Evolutionary conservation across 495 filamentous ascomycete genomes (phyloP).

Genomic region (Penicillium desertorum): DNA sequence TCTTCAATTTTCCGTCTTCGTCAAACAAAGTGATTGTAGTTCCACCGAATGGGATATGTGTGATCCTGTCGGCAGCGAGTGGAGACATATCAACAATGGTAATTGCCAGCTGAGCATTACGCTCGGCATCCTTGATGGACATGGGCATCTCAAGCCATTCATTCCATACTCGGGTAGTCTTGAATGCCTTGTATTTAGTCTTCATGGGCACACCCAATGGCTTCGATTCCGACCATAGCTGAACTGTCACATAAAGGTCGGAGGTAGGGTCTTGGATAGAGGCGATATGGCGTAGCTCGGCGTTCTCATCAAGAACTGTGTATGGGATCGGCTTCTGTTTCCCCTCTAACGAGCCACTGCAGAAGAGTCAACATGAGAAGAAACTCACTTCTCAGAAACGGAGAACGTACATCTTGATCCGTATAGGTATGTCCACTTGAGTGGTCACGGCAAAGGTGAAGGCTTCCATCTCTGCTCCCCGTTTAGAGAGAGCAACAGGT

Average conservation of each 20-base stretch:
- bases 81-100: constrained; percentile 95
- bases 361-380: constrained; percentile 18
- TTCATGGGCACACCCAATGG: constrained; percentile 87
- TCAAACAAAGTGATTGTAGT: constrained; percentile 91
- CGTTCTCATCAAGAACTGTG: constrained; percentile 72
- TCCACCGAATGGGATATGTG: constrained; percentile 89
- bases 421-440: constrained; percentile 71
- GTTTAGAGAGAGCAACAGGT: constrained; percentile 5
- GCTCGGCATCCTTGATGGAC: constrained; percentile 72
- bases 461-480: constrained; percentile 67
- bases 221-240: constrained; percentile 95
- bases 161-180: constrained; percentile 79
- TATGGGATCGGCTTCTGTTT: constrained; percentile 74
- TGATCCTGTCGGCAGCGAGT: constrained; percentile 57
- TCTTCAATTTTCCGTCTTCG: constrained; percentile 81
- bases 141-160: constrained; percentile 93
- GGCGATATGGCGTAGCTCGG: constrained; percentile 80
- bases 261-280: constrained; percentile 73
- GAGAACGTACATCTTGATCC: constrained; percentile 73
- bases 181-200: constrained; percentile 88
- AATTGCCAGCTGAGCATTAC: constrained; percentile 81
- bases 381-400: constrained; percentile 9
- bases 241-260: constrained; percentile 88
- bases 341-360: constrained; percentile 82
- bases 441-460: constrained; percentile 92